Base-by-base conservation (phyloP, 176 grass and related monocot genomes). In the Oryza meyeriana region DNA sequence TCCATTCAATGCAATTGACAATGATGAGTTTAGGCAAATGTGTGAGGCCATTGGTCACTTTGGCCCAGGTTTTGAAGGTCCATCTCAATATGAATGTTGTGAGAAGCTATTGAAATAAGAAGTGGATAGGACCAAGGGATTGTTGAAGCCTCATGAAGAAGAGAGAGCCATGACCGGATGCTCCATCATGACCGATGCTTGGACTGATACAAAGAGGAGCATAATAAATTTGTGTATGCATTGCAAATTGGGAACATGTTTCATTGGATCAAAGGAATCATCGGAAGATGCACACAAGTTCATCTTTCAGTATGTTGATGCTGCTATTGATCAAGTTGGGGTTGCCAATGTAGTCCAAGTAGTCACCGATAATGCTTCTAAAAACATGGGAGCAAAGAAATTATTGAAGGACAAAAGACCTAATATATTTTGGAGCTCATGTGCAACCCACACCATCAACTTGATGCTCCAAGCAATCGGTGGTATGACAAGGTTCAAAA, bases 391-490 rank as follows among this genome's bases (percentile, higher is more conserved):
- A 29, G 10, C 59, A 9, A 62, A 62, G 3, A 10, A 27, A 1
- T 13, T 62, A 1, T 62, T 62, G 25, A 28, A 28, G 0, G 59
- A 62, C 2, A 62, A 62, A 29, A 62, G 25, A 1, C 59, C 24
- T 1, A 62, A 29, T 1, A 62, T 62, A 3, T 62, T 62, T 62
- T 29, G 59, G 25, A 62, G 25, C 18, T 62, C 42, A 22, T 78
- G 75, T 62, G 75, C 45, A 28, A 59, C 75, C 2, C 50, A 78
- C 14, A 26, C 42, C 0, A 29, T 78, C 0, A 59, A 78, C 17
- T 39, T 78, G 16, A 62, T 78, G 12, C 28, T 78, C 5, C 26
- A 69, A 35, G 62, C 44, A 25, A 81, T 80, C 35, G 62, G 32
- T 3, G 48, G 34, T 1, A 2, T 28, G 31, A 3, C 20, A 24